Evolutionary conservation across 2,329 filamentous ascomycete genomes (phyloP).

Genomic region (Amauroascus niger): DNA sequence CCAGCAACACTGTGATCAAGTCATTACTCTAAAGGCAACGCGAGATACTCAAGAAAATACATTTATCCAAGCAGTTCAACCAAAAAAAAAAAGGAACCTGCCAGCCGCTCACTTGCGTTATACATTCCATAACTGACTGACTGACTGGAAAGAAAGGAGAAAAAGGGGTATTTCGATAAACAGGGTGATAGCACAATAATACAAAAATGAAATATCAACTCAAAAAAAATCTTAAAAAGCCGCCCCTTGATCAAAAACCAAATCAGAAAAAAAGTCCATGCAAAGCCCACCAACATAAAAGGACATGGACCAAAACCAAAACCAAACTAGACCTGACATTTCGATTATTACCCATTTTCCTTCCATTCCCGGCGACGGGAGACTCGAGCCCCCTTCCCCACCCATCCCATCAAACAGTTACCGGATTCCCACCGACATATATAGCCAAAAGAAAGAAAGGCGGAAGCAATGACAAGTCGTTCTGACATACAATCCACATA

Average conservation of each 20-base stretch:
- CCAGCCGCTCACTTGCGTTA: neutral
- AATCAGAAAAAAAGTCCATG: neutral
- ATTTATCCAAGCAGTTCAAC: neutral
- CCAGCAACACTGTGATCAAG: neutral
- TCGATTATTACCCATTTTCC: conserved; percentile 4
- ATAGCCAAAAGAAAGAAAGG: neutral
- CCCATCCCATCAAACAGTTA: neutral
- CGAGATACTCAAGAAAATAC: neutral
- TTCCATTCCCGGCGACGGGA: neutral
- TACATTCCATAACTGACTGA: neutral
- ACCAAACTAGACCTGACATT: neutral
- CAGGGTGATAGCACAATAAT: neutral
- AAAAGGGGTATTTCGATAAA: neutral
- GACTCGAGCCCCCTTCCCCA: neutral
- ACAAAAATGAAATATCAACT: neutral
- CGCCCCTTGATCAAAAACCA: neutral
- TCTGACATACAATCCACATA: neutral
- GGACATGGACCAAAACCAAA: neutral
- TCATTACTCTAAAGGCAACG: neutral
- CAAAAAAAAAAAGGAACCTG: neutral
- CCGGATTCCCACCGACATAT: too few species aligned
- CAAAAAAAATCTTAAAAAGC: neutral
- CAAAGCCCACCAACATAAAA: too few species aligned
- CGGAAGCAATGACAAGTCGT: neutral
- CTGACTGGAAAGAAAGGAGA: too few species aligned